phyloP scores from a whole-genome alignment of 108 stramenopile genomes.

The Nannochloropsis salina region DNA sequence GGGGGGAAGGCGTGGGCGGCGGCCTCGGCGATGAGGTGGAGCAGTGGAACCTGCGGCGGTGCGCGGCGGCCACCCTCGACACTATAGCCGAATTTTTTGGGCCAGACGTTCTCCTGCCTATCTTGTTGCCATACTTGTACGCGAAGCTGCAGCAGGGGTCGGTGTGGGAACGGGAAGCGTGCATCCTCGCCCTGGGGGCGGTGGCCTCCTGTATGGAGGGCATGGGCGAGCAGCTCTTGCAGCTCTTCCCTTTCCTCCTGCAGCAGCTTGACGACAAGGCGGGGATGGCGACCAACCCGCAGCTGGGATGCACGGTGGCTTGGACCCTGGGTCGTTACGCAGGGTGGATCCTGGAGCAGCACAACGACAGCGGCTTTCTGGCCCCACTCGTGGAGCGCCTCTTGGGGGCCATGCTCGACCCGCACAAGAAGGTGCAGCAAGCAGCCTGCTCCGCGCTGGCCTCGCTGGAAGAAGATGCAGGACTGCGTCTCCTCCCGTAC shows the following conservation, averaged over 20 bases:
- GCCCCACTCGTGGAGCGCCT: constrained; percentile 65
- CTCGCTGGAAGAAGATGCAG: constrained; percentile 68
- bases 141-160: constrained; percentile 61
- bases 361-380: constrained; percentile 61
- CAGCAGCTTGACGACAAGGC: constrained; percentile 53
- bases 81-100: constrained; percentile 66
- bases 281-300: constrained; percentile 58
- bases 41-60: constrained; percentile 79
- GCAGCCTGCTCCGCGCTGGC: constrained; percentile 73
- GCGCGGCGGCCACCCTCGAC: constrained; percentile 75
- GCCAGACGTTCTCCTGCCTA: constrained; percentile 60
- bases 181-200: constrained; percentile 77
- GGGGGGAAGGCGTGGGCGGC: constrained; percentile 63
- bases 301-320: constrained; percentile 70
- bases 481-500: constrained; percentile 72
- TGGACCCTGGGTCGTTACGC: constrained; percentile 78
- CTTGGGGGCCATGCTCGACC: constrained; percentile 63
- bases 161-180: constrained; percentile 81
- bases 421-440: constrained; percentile 74
- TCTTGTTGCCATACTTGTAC: constrained; percentile 69
- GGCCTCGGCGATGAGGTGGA: constrained; percentile 70
- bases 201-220: constrained; percentile 68
- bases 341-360: constrained; percentile 69
- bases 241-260: constrained; percentile 73
- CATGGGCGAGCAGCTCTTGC: constrained; percentile 61